A percentile compares a stretch with the other conserved stretches of the same genome.
These are phyloP conservation scores for Tephrocybe rancida DNA, from an alignment of 768 basidiomycete species.

Conservation along the genomic window DNA sequence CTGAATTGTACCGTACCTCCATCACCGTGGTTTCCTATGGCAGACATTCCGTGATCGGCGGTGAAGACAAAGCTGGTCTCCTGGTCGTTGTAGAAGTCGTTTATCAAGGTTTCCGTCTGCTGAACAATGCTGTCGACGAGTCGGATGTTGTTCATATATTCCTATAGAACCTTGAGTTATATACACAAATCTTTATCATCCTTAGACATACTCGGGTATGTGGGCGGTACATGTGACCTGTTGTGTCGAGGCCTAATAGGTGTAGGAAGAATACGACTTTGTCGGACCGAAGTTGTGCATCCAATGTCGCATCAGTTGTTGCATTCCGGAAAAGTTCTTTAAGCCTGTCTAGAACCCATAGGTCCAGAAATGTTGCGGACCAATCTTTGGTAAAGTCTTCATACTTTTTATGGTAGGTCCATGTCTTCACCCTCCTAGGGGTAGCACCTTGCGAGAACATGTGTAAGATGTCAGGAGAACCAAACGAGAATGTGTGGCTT, in stretches of 20 bases:
- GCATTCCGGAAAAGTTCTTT: slow-evolving; percentile 63
- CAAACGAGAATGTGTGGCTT: slow-evolving; percentile 76
- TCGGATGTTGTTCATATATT: slow-evolving; percentile 86
- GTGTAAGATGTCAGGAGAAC: slow-evolving; percentile 86
- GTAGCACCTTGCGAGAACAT: slow-evolving; percentile 83
- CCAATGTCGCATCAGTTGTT: slow-evolving; percentile 48
- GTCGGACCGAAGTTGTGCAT: slow-evolving; percentile 52
- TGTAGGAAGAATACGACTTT: slow-evolving; percentile 83
- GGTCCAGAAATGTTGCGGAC: background rate
- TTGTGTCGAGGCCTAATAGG: slow-evolving; percentile 82
- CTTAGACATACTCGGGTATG: slow-evolving; percentile 61
- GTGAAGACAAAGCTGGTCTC: slow-evolving; percentile 81
- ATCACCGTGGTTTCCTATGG: slow-evolving; percentile 87
- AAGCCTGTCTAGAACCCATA: slow-evolving; percentile 79
- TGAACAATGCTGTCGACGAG: slow-evolving; percentile 77
- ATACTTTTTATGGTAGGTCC: slow-evolving; percentile 74
- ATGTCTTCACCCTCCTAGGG: slow-evolving; percentile 69
- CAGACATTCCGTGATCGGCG: slow-evolving; percentile 91
- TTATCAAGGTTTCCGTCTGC: slow-evolving; percentile 62
- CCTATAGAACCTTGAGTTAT: slow-evolving; percentile 38
- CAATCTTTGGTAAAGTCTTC: slow-evolving; percentile 88
- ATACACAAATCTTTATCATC: background rate
- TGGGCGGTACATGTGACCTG: slow-evolving; percentile 85
- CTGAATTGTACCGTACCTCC: slow-evolving; percentile 53
- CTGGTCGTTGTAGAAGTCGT: slow-evolving; percentile 65